Base-by-base conservation (phyloP, 148 eudicot genomes). In the Dysphania ambrosioides region DNA sequence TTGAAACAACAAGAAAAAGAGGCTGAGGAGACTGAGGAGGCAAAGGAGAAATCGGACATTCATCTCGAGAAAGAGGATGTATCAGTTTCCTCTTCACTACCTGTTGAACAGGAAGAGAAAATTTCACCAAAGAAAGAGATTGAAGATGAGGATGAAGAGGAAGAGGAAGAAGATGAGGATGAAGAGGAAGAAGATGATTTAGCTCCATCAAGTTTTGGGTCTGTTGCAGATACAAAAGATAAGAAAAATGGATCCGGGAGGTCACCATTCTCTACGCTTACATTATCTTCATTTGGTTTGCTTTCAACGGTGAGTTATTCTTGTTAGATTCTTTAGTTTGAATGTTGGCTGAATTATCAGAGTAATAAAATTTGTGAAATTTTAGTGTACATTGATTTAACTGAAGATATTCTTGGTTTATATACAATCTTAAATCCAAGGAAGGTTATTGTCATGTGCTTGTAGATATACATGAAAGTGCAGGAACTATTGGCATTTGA, bases 121-220 rank as follows among this genome's bases (percentile, higher is more conserved):
- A 73, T 71, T 70, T 65, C 79, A 30, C 62, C 76, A 18, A 72
- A 66, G 35, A 80, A 74, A 66, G 82, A 81, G 13, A 80, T 74
- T 26, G 78, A 64, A 42, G 86, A 77, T 5, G 90, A 86, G 7
- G 90, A 84, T 3, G 92, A 56, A 13, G 82, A 82, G 16, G 85
- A 57, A 5, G 86, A 83, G 6, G 97, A 85, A 15, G 90, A 88
- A 2, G 93, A 84, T 0, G 90, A 83, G 2, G 91, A 73, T 12
- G 77, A 75, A 6, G 76, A 62, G 12, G 82, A 79, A 6, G 86
- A 80, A 0, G 86, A 70, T 1, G 79, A 80, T 74, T 68, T 49
- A 29, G 83, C 77, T 26, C 88, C 94, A 13, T 83, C 98, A 4
- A 93, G 98, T 81, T 93, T 93, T 49, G 98, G 98, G n/a, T 82